Percentiles rank a stretch among this genome's conserved stretches.
Conservation (phyloP, 495 filamentous ascomycete genomes). For the Hypoxylon lienhwacheense region DNA sequence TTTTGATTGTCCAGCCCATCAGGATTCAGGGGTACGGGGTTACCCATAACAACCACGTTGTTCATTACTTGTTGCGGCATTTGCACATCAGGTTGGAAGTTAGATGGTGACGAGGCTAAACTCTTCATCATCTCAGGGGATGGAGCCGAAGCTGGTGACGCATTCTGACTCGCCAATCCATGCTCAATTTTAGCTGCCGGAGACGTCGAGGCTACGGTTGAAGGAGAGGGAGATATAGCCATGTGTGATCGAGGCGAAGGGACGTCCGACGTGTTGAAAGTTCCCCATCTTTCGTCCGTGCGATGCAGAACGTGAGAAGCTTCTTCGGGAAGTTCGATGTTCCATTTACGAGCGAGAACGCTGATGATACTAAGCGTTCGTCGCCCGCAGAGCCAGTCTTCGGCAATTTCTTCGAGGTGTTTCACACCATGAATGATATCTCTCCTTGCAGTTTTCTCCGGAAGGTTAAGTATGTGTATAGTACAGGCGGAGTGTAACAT, state of each 20-base stretch:
- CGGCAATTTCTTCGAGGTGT: constrained; percentile 93
- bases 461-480: constrained; percentile 89
- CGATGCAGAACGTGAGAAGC: constrained; percentile 72
- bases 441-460: constrained; percentile 81
- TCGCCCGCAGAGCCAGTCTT: constrained; percentile 89
- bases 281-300: constrained; percentile 57
- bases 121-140: constrained; percentile 35
- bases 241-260: constrained; percentile 51
- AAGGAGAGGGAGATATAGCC: constrained; percentile 29
- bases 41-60: constrained; percentile 24
- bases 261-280: constrained; percentile 58
- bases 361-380: constrained; percentile 83
- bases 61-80: constrained; percentile 18
- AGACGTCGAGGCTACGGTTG: constrained; percentile 26
- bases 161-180: constrained; percentile 34
- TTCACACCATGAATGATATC: constrained; percentile 91
- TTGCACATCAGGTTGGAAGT: constrained; percentile 23
- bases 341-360: constrained; percentile 85
- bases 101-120: constrained; percentile 21
- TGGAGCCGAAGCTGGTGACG: constrained; percentile 32
- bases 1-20: constrained; percentile 8
- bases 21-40: constrained; percentile 16
- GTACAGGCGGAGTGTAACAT: constrained; percentile 92
- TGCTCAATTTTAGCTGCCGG: constrained; percentile 29
- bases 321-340: constrained; percentile 81